Conservation (phyloP, 805 yeast species). For the Kazachstania martiniae region DNA sequence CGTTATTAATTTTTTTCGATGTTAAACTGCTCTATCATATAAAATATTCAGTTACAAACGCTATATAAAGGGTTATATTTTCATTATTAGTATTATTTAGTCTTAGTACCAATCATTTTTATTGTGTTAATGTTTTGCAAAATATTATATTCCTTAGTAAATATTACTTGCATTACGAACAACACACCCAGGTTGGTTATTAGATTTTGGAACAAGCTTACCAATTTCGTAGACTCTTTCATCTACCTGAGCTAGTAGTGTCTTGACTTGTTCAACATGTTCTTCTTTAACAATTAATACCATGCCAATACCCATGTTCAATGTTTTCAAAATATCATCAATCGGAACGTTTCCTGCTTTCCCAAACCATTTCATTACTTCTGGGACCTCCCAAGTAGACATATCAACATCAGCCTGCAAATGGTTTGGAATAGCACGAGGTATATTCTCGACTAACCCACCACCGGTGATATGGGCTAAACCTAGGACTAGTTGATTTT, state of each 20-base stretch:
- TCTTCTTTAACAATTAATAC: slow-evolving; percentile 67
- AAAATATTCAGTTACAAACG: too few species aligned
- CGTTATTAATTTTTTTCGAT: too few species aligned
- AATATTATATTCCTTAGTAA: slow-evolving; percentile 11
- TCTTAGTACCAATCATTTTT: too few species aligned
- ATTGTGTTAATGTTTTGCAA: too few species aligned
- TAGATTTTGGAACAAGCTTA: slow-evolving; percentile 37
- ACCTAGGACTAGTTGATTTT: slow-evolving; percentile 62
- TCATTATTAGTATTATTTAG: too few species aligned
- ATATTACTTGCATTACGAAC: slow-evolving; percentile 34
- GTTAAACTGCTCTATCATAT: too few species aligned
- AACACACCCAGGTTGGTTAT: slow-evolving; percentile 49
- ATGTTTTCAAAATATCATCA: slow-evolving; percentile 75
- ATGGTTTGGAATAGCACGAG: slow-evolving; percentile 79
- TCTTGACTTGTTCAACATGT: slow-evolving; percentile 47
- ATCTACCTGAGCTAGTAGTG: slow-evolving; percentile 48
- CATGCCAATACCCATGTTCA: slow-evolving; percentile 97
- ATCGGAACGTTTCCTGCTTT: slow-evolving; percentile 82
- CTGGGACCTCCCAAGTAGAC: slow-evolving; percentile 72
- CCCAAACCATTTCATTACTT: slow-evolving; percentile 90
- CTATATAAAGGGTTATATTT: too few species aligned
- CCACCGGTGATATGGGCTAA: slow-evolving; percentile 98
- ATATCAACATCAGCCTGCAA: slow-evolving; percentile 77
- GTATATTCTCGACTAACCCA: slow-evolving; percentile 91
- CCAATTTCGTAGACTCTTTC: slow-evolving; percentile 72